phyloP scores from a whole-genome alignment of 2,329 filamentous ascomycete genomes.

The Sporothrix humicola region DNA sequence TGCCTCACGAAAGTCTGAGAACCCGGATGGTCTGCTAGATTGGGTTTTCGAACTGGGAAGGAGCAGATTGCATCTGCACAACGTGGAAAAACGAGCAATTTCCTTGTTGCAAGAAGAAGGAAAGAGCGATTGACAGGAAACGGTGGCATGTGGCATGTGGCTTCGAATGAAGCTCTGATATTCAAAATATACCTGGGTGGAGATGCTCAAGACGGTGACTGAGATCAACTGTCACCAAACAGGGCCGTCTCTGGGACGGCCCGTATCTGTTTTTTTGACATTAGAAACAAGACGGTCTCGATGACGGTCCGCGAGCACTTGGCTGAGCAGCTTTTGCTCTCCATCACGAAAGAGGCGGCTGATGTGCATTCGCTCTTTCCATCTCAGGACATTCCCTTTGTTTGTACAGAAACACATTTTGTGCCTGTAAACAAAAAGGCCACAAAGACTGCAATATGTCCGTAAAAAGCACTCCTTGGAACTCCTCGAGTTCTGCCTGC shows the following conservation, averaged over 20 bases:
- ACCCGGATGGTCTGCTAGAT: slow-evolving; percentile 16
- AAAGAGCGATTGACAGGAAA: background rate
- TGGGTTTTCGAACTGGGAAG: background rate
- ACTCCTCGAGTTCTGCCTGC: too few species aligned
- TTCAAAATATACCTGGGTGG: background rate
- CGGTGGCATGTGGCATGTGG: background rate
- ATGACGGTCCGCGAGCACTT: background rate
- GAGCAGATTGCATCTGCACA: background rate
- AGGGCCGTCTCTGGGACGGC: background rate
- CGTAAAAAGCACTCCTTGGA: too few species aligned
- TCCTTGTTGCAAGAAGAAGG: background rate
- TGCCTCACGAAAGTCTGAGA: background rate
- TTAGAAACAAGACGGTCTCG: background rate
- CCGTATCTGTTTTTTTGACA: background rate
- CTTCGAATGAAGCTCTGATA: background rate
- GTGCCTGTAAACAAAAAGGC: too few species aligned
- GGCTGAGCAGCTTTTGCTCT: background rate
- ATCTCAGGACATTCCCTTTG: too few species aligned
- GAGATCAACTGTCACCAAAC: background rate
- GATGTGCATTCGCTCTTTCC: background rate
- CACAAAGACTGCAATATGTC: too few species aligned
- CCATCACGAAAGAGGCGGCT: too few species aligned
- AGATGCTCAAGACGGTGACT: slow-evolving; percentile 15
- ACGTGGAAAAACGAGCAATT: background rate
- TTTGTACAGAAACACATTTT: too few species aligned